phyloP scores from a whole-genome alignment of 23 red algal genomes.

The Gracilaria caudata region DNA sequence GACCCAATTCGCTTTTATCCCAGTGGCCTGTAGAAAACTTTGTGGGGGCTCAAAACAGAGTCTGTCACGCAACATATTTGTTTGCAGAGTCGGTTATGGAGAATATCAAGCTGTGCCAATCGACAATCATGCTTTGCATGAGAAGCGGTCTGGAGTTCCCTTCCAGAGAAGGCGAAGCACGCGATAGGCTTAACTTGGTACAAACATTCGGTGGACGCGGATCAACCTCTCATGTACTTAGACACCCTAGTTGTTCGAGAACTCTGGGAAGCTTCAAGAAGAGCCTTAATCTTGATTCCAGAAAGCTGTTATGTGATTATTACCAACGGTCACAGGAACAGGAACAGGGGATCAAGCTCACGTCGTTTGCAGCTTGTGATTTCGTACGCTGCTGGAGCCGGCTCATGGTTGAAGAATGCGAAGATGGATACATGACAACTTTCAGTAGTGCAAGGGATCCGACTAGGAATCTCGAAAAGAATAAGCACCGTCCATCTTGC shows the following conservation, averaged over 20 bases:
- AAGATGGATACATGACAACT: not conserved
- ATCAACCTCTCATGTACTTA: not conserved
- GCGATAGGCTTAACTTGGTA: not conserved
- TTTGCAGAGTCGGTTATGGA: slow-evolving; percentile 22
- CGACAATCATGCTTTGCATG: not conserved
- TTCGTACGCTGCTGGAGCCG: not conserved
- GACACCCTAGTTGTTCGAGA: not conserved
- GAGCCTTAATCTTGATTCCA: not conserved
- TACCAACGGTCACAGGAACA: not conserved
- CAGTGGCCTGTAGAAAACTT: slow-evolving; percentile 22
- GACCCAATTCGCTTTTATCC: not conserved
- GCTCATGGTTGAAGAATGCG: not conserved
- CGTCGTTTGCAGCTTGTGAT: not conserved
- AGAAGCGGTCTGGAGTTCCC: not conserved
- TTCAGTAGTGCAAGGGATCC: not conserved
- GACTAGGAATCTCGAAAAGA: not conserved
- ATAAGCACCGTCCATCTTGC: not conserved
- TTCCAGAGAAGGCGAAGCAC: not conserved
- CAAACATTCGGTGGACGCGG: not conserved
- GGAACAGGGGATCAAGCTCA: not conserved
- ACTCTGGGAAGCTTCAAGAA: not conserved
- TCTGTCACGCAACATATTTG: not conserved
- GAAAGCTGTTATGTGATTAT: not conserved
- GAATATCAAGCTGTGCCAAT: not conserved
- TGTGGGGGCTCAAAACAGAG: not conserved